These are phyloP conservation scores for Pueraria montana DNA, from an alignment of 306 rosid species.

Conservation along the genomic window DNA sequence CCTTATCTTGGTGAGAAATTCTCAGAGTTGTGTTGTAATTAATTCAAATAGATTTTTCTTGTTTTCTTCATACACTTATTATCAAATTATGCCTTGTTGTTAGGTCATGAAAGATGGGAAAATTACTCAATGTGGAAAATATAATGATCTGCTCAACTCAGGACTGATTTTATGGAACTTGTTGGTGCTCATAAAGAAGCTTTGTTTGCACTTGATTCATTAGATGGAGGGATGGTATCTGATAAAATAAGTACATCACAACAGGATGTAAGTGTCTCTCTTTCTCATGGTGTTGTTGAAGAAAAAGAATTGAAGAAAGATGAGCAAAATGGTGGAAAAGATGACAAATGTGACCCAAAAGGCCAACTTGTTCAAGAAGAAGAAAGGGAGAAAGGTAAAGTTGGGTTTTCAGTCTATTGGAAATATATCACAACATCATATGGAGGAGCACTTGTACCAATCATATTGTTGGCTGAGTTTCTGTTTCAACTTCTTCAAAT, in stretches of 20 bases:
- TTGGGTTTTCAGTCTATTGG: slow-evolving; percentile 68
- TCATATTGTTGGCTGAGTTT: slow-evolving; percentile 59
- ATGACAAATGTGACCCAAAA: slow-evolving; percentile 42
- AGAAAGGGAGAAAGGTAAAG: slow-evolving; percentile 77
- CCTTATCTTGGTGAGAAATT: slow-evolving; percentile 67
- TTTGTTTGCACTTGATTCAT: slow-evolving; percentile 52
- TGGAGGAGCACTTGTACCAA: slow-evolving; percentile 72
- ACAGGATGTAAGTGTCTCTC: neutral
- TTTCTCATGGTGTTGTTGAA: slow-evolving; percentile 3
- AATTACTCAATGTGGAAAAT: slow-evolving; percentile 72
- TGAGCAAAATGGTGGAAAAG: slow-evolving; percentile 41
- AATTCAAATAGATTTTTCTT: neutral
- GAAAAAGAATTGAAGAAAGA: slow-evolving; percentile 41
- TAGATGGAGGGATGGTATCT: neutral
- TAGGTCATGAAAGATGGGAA: slow-evolving; percentile 80
- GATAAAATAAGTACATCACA: neutral
- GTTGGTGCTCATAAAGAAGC: slow-evolving; percentile 75
- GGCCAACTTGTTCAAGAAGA: slow-evolving; percentile 81
- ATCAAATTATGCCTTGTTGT: neutral
- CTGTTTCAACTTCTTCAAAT: slow-evolving; percentile 65
- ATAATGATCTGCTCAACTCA: slow-evolving; percentile 57
- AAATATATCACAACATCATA: slow-evolving; percentile 63
- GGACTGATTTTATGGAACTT: slow-evolving; percentile 73
- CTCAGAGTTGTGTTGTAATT: neutral
- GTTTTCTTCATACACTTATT: neutral